These are phyloP conservation scores for Elsinoe arachidis DNA, from an alignment of 2,329 filamentous ascomycete species.

Conservation along the genomic window DNA sequence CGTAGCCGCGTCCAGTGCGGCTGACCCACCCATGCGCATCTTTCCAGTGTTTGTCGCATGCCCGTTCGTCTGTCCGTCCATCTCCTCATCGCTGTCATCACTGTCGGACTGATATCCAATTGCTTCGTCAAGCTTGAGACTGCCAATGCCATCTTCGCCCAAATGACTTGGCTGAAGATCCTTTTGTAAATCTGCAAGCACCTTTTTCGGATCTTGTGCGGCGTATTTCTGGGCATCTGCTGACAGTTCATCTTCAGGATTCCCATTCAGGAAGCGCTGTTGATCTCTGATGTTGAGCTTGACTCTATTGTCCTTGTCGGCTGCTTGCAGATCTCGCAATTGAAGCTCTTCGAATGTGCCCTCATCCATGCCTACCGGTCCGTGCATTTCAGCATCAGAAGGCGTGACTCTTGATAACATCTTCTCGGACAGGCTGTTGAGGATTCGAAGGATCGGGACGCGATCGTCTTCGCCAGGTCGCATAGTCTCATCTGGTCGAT, in stretches of 20 bases:
- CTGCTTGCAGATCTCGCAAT: constrained; percentile 70
- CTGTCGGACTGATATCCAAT: constrained; percentile 64
- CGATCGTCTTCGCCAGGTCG: constrained; percentile 64
- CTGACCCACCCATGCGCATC: constrained; percentile 59
- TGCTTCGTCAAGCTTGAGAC: constrained; percentile 46
- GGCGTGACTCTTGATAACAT: constrained; percentile 82
- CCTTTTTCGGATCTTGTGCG: constrained; percentile 59
- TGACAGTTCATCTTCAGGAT: constrained; percentile 32
- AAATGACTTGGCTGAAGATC: constrained; percentile 48
- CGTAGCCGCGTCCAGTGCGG: constrained; percentile 56
- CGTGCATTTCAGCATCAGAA: constrained; percentile 60
- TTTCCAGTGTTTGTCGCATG: constrained; percentile 30
- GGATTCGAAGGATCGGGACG: constrained; percentile 76
- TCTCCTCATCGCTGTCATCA: constrained; percentile 46
- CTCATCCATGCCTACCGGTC: constrained; percentile 60
- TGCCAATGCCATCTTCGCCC: constrained; percentile 24
- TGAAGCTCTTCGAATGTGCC: constrained; percentile 65
- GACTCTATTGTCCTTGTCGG: constrained; percentile 66
- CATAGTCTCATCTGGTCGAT: constrained; percentile 86
- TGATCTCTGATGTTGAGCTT: constrained; percentile 84
- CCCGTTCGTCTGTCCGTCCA: constrained; percentile 33
- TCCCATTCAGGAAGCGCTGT: constrained; percentile 64
- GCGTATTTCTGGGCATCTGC: constrained; percentile 51
- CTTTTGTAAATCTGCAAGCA: constrained; percentile 55
- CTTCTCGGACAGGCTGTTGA: constrained; percentile 88